Evolutionary conservation across 1,139 yeast genomes (phyloP).

Genomic region (Casaregolazyma lundiana): DNA sequence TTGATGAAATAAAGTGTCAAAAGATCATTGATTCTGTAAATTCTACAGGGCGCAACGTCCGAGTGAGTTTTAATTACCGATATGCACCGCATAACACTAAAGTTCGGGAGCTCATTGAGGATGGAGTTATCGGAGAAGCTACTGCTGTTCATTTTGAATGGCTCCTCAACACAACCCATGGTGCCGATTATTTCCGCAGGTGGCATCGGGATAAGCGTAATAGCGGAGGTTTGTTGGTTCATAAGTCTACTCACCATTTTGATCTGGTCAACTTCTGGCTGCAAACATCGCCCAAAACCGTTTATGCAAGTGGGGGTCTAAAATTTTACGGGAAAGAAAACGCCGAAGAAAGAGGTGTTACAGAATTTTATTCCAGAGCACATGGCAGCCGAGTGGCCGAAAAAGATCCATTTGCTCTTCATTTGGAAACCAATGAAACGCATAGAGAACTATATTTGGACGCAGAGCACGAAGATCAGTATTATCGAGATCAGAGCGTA

Average conservation of each 20-base stretch:
- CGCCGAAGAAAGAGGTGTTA: conserved; percentile 18
- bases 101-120: conserved; percentile 16
- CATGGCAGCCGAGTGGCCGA: conserved; percentile 17
- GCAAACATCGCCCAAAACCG: no score
- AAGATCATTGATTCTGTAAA: conserved; percentile 17
- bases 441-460: conserved; percentile 17
- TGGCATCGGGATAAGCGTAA: conserved; percentile 19
- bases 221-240: conserved; percentile 18
- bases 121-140: conserved; percentile 17
- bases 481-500: conserved; percentile 19
- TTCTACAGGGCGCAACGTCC: conserved; percentile 14
- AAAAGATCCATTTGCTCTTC: conserved; percentile 17
- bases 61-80: conserved; percentile 19
- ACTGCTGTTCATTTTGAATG: conserved; percentile 20
- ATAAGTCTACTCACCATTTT: no score
- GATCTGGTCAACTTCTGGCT: no score
- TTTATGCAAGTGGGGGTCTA: conserved; percentile 18
- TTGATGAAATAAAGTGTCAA: conserved; percentile 18
- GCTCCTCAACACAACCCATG: conserved; percentile 18
- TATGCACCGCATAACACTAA: conserved; percentile 20
- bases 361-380: conserved; percentile 18
- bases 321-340: conserved; percentile 19
- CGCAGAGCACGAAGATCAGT: conserved; percentile 19
- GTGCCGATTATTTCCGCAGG: conserved; percentile 19
- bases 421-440: conserved; percentile 14